phyloP scores from a whole-genome alignment of 306 rosid species.

The Chamaecrista fasciculata region DNA sequence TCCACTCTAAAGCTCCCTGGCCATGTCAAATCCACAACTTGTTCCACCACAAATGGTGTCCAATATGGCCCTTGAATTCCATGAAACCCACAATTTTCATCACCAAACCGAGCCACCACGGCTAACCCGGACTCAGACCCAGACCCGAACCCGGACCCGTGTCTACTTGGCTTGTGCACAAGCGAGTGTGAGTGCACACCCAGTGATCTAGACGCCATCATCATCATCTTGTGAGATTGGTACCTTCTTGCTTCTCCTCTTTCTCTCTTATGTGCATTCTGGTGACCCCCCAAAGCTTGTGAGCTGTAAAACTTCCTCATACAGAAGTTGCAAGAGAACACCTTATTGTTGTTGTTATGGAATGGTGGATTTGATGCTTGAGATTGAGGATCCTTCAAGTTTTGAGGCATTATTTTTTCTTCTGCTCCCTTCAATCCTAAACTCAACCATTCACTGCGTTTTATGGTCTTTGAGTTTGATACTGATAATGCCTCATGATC shows the following conservation, averaged over 20 bases:
- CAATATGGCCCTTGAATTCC: slow-evolving; percentile 36
- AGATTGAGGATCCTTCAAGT: slow-evolving; percentile 22
- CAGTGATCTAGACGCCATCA: slow-evolving; percentile 42
- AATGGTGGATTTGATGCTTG: slow-evolving; percentile 40
- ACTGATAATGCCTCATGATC: not conserved
- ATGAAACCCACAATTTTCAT: slow-evolving; percentile 28
- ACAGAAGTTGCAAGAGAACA: slow-evolving; percentile 69
- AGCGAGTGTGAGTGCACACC: slow-evolving; percentile 63
- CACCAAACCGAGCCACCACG: slow-evolving; percentile 40
- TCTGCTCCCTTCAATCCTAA: slow-evolving; percentile 43
- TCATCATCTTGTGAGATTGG: slow-evolving; percentile 49
- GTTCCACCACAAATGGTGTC: slow-evolving; percentile 49
- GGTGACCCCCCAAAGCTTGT: slow-evolving; percentile 82
- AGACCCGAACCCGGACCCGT: slow-evolving; percentile 31
- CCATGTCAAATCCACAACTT: slow-evolving; percentile 48
- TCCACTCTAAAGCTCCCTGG: slow-evolving; percentile 62
- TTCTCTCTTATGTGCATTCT: slow-evolving; percentile 78
- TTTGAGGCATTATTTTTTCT: slow-evolving; percentile 16
- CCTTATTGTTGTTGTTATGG: slow-evolving; percentile 37
- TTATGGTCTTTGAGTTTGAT: slow-evolving; percentile 1
- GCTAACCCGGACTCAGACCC: too few relatives aligned
- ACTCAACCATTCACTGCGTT: slow-evolving; percentile 63
- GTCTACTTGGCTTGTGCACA: slow-evolving; percentile 48
- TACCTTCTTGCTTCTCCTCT: slow-evolving; percentile 63
- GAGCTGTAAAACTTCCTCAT: slow-evolving; percentile 73